Evolutionary conservation across 2,329 filamentous ascomycete genomes (phyloP).

Genomic region (Trichoderma pleuroti): DNA sequence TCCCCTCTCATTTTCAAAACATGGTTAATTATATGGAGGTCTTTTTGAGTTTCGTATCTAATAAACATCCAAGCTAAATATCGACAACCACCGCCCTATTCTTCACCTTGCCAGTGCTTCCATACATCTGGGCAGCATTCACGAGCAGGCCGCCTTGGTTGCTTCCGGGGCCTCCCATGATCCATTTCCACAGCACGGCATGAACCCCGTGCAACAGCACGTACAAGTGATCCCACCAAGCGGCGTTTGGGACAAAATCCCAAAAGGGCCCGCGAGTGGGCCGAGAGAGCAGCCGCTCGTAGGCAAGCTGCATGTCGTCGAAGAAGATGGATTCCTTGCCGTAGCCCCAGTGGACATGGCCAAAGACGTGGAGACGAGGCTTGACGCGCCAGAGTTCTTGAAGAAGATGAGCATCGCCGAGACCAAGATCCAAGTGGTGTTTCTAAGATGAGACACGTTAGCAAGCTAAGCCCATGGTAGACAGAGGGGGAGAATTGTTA

Average conservation of each 20-base stretch:
- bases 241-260: conserved; percentile 44
- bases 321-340: conserved; percentile 69
- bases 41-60: background rate
- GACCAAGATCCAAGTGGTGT: conserved; percentile 64
- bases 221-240: conserved; percentile 46
- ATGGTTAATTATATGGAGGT: background rate
- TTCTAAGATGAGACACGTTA: conserved; percentile 38
- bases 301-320: conserved; percentile 68
- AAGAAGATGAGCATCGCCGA: conserved; percentile 70
- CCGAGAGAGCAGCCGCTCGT: conserved; percentile 60
- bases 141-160: conserved; percentile 52
- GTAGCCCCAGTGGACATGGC: conserved; percentile 75
- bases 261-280: conserved; percentile 41
- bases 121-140: conserved; percentile 56
- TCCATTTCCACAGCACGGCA: conserved; percentile 52
- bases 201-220: conserved; percentile 45
- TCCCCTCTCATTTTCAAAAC: background rate
- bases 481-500: conserved; percentile 23
- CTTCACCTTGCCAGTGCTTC: conserved; percentile 48
- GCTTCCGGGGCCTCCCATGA: conserved; percentile 51
- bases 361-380: conserved; percentile 76
- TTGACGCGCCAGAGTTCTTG: conserved; percentile 70
- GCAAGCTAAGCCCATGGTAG: background rate
- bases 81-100: conserved; percentile 39
- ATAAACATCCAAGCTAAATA: conserved; percentile 20